Base-by-base conservation (phyloP, 208 protist genomes). In the Polymyxa betae region DNA sequence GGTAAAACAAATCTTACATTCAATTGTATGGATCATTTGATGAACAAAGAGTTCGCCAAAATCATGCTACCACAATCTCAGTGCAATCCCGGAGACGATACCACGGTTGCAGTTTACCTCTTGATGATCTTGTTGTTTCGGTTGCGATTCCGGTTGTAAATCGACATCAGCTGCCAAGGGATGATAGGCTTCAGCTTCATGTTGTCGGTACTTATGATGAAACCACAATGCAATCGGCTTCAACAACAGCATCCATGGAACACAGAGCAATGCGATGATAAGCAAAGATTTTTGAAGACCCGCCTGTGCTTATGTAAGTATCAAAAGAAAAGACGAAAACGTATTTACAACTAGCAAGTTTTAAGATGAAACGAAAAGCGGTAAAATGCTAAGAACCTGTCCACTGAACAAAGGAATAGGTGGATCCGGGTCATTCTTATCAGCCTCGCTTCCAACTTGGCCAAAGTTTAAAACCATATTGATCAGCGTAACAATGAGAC, bases 11-110 rank as follows among this genome's bases (percentile, higher is more conserved):
- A n/a, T 45, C n/a, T 35, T 35, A 82, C 98, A 99, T 94, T 99
- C 99, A 91, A 99, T 99, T 43, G 98, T 99, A 94, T 99, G 98
- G 93, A 99, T 99, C 93, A 98, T 98, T 78, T 94, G 35, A 40
- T 92, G 45, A 10, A 91, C 72, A 43, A 82, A 82, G 72, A 38
- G 72, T 20, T 82, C 72, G 5, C 72, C 72, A 43, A 82, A 35
- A 45, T 82, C 72, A 43, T 38, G 35, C 72, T 82, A n/a, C 35
- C 5, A 35, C 16, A 82, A 35, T 43, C 5, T 82, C 40, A 82
- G 72, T 60, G 5, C 49, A 24, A 35, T 82, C 72, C 5, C 35
- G 72, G 5, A 5, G 72, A 40, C 12, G 5, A 45, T 35, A 35
- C 5, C 5, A 82, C n/a, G 40, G 35, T 66, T 29, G 12, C n/a